Conservation (phyloP, 345 rosid species). For the Fremontodendron californicum region DNA sequence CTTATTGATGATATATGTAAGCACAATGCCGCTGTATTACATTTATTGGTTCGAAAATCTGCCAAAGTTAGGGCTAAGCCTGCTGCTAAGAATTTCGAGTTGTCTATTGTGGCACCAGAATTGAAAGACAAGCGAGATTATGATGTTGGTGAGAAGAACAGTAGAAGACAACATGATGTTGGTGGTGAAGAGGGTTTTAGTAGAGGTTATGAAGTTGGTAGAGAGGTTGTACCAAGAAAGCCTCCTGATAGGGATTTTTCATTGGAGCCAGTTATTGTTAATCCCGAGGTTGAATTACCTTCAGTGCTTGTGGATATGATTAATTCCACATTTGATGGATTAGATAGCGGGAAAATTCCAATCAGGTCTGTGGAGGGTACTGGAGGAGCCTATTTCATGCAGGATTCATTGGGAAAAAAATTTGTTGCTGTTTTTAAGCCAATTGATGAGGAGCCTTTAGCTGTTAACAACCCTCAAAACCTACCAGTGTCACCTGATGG, state of each 20-base stretch:
- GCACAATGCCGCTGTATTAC: conserved; percentile 50
- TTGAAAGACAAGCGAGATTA: conserved; percentile 19
- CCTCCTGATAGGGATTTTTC: conserved; percentile 23
- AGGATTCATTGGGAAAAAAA: conserved; percentile 47
- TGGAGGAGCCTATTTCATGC: conserved; percentile 93
- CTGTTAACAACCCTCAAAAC: conserved; percentile 72
- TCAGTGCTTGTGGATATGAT: conserved; percentile 45
- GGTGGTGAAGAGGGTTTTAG: background rate
- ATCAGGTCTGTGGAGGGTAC: conserved; percentile 69
- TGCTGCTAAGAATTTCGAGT: conserved; percentile 57
- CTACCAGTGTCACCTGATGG: conserved; percentile 62
- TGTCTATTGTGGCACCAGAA: conserved; percentile 53
- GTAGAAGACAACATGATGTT: conserved; percentile 13
- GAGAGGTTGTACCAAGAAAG: conserved; percentile 17
- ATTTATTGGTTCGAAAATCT: conserved; percentile 52
- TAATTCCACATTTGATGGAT: conserved; percentile 49
- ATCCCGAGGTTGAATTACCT: conserved; percentile 40
- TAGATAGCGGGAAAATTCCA: conserved; percentile 55
- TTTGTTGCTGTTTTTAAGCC: conserved; percentile 85
- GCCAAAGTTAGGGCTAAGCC: conserved; percentile 60
- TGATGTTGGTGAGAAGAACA: conserved; percentile 24
- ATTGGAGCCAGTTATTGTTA: conserved; percentile 53
- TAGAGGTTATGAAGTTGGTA: conserved; percentile 15
- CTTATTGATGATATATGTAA: conserved; percentile 54
- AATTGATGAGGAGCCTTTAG: conserved; percentile 81